Evolutionary conservation across 257 asterid species (phyloP).

Genomic region (Craterostigma plantagineum): DNA sequence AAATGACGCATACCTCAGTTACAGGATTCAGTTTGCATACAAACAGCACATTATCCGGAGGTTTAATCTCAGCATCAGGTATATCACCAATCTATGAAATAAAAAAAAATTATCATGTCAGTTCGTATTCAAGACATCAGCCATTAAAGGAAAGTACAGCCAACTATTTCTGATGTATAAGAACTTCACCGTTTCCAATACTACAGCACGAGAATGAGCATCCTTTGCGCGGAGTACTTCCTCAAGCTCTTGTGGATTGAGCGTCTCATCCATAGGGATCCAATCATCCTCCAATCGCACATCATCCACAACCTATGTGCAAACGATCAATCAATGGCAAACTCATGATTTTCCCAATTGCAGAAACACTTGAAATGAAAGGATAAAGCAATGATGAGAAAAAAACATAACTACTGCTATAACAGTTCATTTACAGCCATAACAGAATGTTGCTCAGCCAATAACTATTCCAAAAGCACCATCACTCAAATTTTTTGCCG

Average conservation of each 20-base stretch:
- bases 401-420: too few relatives aligned
- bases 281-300: slow-evolving; percentile 94
- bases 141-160: not conserved
- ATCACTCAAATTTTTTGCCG: too few relatives aligned
- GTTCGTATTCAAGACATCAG: not conserved
- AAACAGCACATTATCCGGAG: slow-evolving; percentile 90
- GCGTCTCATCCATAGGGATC: slow-evolving; percentile 89
- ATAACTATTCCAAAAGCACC: too few relatives aligned
- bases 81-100: slow-evolving; percentile 72
- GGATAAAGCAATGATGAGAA: too few relatives aligned
- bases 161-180: slow-evolving; percentile 2
- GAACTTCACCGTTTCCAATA: slow-evolving; percentile 73
- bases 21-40: slow-evolving; percentile 96
- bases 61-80: slow-evolving; percentile 91
- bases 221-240: slow-evolving; percentile 68
- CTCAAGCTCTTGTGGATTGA: slow-evolving; percentile 49
- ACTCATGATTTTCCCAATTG: not conserved
- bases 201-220: slow-evolving; percentile 92
- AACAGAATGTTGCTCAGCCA: too few relatives aligned
- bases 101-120: slow-evolving; percentile 3
- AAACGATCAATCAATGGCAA: slow-evolving; percentile 10
- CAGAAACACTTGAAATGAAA: not conserved
- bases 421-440: too few relatives aligned
- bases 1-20: slow-evolving; percentile 61
- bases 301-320: slow-evolving; percentile 60